These are phyloP conservation scores for Backusella australiensis DNA, from an alignment of 192 early-diverging fungal genomes.

Conservation along the genomic window DNA sequence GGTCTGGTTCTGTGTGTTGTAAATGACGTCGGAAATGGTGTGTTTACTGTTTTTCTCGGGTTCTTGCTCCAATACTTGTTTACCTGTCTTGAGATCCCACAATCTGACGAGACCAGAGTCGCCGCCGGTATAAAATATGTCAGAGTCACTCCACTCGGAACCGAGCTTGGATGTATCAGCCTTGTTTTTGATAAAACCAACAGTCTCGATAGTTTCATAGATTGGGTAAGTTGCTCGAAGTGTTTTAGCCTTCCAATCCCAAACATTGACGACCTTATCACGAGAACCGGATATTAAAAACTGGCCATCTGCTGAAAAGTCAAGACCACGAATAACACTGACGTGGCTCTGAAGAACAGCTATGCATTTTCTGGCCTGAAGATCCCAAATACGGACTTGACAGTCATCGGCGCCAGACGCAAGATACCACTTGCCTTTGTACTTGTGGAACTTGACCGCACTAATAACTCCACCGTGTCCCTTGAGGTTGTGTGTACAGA, in stretches of 20 bases:
- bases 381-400: conserved; percentile 88
- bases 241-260: conserved; percentile 68
- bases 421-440: conserved; percentile 57
- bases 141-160: conserved; percentile 25
- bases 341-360: conserved; percentile 82
- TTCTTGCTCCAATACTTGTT: conserved; percentile 65
- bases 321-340: conserved; percentile 88
- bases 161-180: conserved; percentile 40
- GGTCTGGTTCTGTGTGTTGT: conserved; percentile 45
- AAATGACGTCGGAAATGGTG: conserved; percentile 71
- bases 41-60: conserved; percentile 75
- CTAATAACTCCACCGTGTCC: conserved; percentile 90
- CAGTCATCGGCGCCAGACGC: conserved; percentile 92
- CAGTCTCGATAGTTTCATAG: conserved; percentile 83
- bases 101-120: conserved; percentile 80
- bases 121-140: conserved; percentile 83
- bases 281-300: conserved; percentile 81
- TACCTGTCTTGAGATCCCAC: conserved; percentile 80
- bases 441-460: conserved; percentile 79
- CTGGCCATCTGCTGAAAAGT: conserved; percentile 68
- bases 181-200: conserved; percentile 64
- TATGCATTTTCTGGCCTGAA: conserved; percentile 68
- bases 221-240: conserved; percentile 82
- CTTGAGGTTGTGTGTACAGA: conserved; percentile 93
- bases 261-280: conserved; percentile 90